phyloP scores from a whole-genome alignment of 129 eudicot genomes.

The Tagetes patula region DNA sequence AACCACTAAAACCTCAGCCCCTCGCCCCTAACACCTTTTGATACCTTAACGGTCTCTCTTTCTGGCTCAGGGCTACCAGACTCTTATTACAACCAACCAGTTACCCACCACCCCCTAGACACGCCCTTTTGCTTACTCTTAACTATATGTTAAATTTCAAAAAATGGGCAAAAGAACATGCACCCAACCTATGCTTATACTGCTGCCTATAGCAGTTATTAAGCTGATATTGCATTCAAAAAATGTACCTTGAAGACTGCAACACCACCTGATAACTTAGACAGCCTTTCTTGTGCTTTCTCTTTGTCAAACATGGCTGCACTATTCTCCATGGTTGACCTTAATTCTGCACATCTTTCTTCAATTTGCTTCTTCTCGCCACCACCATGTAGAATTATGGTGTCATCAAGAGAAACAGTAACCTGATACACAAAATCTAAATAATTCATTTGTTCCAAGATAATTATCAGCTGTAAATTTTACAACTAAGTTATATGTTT shows the following conservation, averaged over 20 bases:
- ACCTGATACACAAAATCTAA: conserved; percentile 43
- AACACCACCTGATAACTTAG: conserved; percentile 93
- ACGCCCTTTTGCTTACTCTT: no score
- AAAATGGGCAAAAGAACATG: no score
- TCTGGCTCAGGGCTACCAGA: not conserved
- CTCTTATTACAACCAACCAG: no score
- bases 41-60: not conserved
- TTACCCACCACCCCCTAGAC: no score
- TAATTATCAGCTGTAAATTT: not conserved
- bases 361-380: conserved; percentile 91
- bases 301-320: conserved; percentile 86
- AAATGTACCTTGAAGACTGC: conserved; percentile 80
- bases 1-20: not conserved
- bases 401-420: conserved; percentile 90
- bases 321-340: conserved; percentile 62
- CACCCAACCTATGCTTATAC: not conserved
- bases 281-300: conserved; percentile 91
- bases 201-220: not conserved
- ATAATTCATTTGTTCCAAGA: not conserved
- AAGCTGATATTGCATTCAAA: not conserved
- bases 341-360: conserved; percentile 86
- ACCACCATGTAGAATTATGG: conserved; percentile 79
- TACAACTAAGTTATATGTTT: not conserved
- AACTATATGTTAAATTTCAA: no score
- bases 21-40: not conserved